Evolutionary conservation across 768 basidiomycete genomes (phyloP).

Genomic region (Lactarius deliciosus): DNA sequence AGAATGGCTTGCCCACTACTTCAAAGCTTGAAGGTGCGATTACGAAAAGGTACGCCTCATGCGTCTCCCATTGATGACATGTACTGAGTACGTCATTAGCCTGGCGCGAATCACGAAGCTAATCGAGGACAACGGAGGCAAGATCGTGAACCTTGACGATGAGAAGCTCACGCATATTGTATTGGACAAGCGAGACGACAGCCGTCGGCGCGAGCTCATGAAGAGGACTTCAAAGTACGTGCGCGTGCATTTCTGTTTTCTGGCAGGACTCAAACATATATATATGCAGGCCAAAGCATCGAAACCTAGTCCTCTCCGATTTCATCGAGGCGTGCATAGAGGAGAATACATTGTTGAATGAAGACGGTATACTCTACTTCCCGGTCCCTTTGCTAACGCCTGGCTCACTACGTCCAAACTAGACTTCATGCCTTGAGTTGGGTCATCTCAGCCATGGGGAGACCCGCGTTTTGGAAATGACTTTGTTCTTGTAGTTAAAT

Average conservation of each 20-base stretch:
- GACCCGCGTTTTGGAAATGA: not conserved
- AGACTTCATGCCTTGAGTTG: conserved; percentile 25
- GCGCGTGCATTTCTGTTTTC: not conserved
- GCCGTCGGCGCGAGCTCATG: conserved; percentile 68
- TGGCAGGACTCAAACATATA: conserved; percentile 2
- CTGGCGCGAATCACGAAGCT: conserved; percentile 50
- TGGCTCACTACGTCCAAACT: not conserved
- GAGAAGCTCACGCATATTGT: conserved; percentile 85
- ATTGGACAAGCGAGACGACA: conserved; percentile 77
- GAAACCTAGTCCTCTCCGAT: conserved; percentile 73
- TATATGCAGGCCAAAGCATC: conserved; percentile 62
- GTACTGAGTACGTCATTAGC: conserved; percentile 41
- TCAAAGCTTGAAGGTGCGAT: conserved; percentile 54
- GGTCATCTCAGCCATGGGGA: no score
- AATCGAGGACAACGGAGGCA: conserved; percentile 72
- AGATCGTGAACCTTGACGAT: conserved; percentile 63
- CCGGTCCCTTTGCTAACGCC: no score
- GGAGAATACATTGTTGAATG: conserved; percentile 80
- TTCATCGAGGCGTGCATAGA: conserved; percentile 79
- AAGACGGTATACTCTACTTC: conserved; percentile 60
- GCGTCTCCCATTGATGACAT: not conserved
- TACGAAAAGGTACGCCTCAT: conserved; percentile 48
- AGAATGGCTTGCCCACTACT: conserved; percentile 60
- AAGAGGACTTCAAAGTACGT: conserved; percentile 70
- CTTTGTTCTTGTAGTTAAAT: not conserved